Base-by-base conservation (phyloP, 306 rosid genomes). In the Citrullus colocynthis region DNA sequence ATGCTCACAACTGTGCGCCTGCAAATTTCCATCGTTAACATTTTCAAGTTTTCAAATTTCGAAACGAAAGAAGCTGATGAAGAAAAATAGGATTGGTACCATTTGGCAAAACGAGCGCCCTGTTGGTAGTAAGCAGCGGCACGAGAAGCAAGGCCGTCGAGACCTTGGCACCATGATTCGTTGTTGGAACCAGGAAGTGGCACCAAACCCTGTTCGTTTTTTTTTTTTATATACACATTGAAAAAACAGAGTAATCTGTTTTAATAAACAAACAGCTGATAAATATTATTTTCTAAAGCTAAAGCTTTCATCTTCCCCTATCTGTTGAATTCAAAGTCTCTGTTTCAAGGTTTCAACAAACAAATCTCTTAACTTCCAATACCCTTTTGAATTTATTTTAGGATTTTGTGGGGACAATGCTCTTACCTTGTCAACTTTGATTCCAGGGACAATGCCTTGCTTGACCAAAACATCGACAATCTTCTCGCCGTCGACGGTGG, bases 81-180 rank as follows among this genome's bases (percentile, higher is more conserved):
- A 54, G 42, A 58, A 83, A 9, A 42, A 20, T 39, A 64, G 10
- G 9, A 78, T 65, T 11, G 1, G 20, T 78, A 93, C 98, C 98
- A 93, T 89, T 93, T 91, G 87, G 98, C 98, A 12, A 93, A 93
- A 81, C 98, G 98, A 83, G 98, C 98, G 42, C 98, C 98, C 65
- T 93, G 97, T 81, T 90, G 88, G 84, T 90, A 90, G 96, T 90
- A 92, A 42, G 97, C 96, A 82, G 97, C 96, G 6, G 96, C 61
- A 63, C 96, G 97, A 69, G 97, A 90, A 71, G 96, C 90, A 57
- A 92, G 93, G 54, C 97, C 97, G n/a, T 92, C 97, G 9, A 92
- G 91, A 80, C 97, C 97, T 89, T 93, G 97, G 89, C 97, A 93
- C 97, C 97, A 93, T 28, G 96, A 93, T 86, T 93, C 97, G 37